Evolutionary conservation across 2,329 filamentous ascomycete species (phyloP), one percentile per base, ranked within the genome.

Genomic region (Ceratocystis destructans): DNA sequence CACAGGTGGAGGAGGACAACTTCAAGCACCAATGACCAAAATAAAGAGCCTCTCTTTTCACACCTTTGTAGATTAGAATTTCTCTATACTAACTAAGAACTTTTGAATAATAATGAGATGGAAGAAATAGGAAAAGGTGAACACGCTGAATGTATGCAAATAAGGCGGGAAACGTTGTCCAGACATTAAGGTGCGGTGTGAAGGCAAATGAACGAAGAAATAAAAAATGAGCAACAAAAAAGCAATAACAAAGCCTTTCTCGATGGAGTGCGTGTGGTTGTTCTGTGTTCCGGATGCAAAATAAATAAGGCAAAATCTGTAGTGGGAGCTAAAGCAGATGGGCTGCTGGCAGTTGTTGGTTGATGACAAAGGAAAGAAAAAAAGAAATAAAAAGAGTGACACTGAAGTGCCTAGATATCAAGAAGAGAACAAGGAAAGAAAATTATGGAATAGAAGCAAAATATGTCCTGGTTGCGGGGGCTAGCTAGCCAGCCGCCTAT

Each of bases 91-190:
- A 50, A 64, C 64, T 53, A 28, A 46, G 64, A 45, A 64, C 44
- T 59, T 66, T 59, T 31, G 50, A 45, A 55, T 65, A 65, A 64
- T 44, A 66, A 69, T 66, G 62, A 61, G 61, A 65, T 31, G 62
- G 61, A 59, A 53, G 46, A 69, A 65, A 66, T 31, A 68, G 69
- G 68, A 64, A 64, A 46, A 66, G 28, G 25, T 53, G 59, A 65
- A 44, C 53, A 33, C 53, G 53, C 53, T 59, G 25, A 59, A 59
- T 33, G 53, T 31, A 59, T 15, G 53, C 53, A 57, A 33, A 28
- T 10, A 59, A 66, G 28, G 6, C 6, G 15, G 53, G 15, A 41
- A 41, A 41, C 12, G 2, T 12, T 12, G 8, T 50, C 46, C 46
- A 50, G 53, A 59, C 25, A 57, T 57, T 57, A 57, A 17, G 22